Evolutionary conservation across 2,329 filamentous ascomycete genomes (phyloP), one percentile per base, ranked within the genome.

Genomic region (Pleomassaria siparia): DNA sequence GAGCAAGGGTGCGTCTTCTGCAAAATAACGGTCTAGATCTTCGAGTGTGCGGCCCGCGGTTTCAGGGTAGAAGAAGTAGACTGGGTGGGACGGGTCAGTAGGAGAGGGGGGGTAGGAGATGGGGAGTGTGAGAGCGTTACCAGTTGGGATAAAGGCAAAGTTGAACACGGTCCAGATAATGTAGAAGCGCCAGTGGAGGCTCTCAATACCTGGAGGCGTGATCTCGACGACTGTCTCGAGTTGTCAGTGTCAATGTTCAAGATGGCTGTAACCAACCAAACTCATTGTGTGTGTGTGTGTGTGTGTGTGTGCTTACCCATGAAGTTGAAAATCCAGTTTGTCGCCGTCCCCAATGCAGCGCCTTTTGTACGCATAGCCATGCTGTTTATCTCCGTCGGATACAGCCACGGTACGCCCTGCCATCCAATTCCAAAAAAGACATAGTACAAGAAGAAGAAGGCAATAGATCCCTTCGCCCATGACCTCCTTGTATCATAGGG

Each of bases 391-490:
- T 80, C 76, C 1, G 76, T 72, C 0, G 76, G 74, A 47, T 76
- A 78, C 4, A 73, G 54, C 21, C 75, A 78, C 11, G 73, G 73
- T 12, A 76, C 72, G 3, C 74, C 77, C 30, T 77, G 72, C 73
- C 65, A 75, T 6, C 76, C 76, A 24, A 79, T 74, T 13, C 72
- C 77, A 50, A 81, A 80, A 66, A 78, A 79, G 35, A 80, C 71
- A 54, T 80, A 80, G 64, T 79, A 80, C 6, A 80, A 54, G 61
- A 81, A 80, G 62, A 81, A 77, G 56, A 79, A 79, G 0, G 72
- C 73, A 33, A 77, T 71, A 0, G 73, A 74, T 0, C 72, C 77
- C 20, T 66, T 64, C 0, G 72, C 73, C 60, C 60, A 67, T n/a
- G 43, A 20, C 25, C 47, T 40, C 9, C 53, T 51, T 1, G 50